A percentile compares a stretch with the other conserved stretches of the same genome.
phyloP scores from a whole-genome alignment of 169 alveolate genomes.

The Plasmodium blacklocki region DNA sequence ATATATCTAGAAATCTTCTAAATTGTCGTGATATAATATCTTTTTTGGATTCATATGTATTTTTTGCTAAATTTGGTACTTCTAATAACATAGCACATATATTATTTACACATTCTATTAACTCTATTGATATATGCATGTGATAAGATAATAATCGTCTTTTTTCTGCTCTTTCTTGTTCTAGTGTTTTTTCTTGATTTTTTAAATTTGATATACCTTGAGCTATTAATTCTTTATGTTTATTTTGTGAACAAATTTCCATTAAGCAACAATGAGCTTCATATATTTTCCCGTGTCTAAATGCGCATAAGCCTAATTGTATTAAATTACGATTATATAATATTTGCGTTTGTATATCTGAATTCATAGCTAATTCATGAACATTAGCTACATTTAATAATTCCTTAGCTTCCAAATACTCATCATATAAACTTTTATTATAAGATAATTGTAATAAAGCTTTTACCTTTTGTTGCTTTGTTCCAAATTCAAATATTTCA shows the following conservation, averaged over 20 bases:
- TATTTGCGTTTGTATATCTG: conserved; percentile 94
- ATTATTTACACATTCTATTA: conserved; percentile 94
- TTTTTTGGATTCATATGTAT: conserved; percentile 81
- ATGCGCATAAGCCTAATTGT: conserved; percentile 97
- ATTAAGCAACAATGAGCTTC: conserved; percentile 93
- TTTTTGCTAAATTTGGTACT: conserved; percentile 92
- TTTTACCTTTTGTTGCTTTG: conserved; percentile 86
- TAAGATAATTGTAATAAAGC: conserved; percentile 91
- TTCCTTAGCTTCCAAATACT: conserved; percentile 91
- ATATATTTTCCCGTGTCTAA: conserved; percentile 93
- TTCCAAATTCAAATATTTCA: conserved; percentile 87
- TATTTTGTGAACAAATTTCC: conserved; percentile 93
- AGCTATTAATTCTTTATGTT: conserved; percentile 96
- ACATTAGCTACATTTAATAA: conserved; percentile 89
- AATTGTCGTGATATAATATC: conserved; percentile 91
- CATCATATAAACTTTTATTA: conserved; percentile 91
- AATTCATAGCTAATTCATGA: conserved; percentile 91
- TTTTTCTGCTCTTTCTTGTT: conserved; percentile 96
- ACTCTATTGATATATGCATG: conserved; percentile 97
- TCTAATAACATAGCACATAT: conserved; percentile 94
- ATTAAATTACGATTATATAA: conserved; percentile 95
- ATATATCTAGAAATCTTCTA: conserved; percentile 93
- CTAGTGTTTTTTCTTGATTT: conserved; percentile 93
- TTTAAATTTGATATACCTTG: conserved; percentile 92
- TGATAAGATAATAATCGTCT: conserved; percentile 96